Evolutionary conservation across 1,284 basidiomycete genomes (phyloP), one percentile per base, ranked within the genome.

Genomic region (Phellopilus nigrolimitatus): DNA sequence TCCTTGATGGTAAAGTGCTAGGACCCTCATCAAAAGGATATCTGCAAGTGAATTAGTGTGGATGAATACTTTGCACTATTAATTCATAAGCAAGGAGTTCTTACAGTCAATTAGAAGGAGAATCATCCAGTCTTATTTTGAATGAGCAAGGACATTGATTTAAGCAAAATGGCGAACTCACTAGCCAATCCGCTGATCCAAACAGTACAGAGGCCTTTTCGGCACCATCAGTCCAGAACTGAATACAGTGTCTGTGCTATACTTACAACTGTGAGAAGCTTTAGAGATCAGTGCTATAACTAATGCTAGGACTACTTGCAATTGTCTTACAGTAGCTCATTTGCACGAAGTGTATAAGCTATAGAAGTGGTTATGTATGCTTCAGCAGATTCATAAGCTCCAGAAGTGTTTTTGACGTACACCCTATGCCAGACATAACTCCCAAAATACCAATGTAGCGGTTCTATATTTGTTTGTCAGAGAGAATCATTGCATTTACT

Each of bases 21-120:
- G 33, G 12, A 51, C 49, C 7, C 49, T 43, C n/a, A 51, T 43
- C 30, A 45, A 21, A 8, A 51, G 49, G 15, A 51, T 28, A 38
- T 45, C 49, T 51, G 5, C 21, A 13, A 28, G 2, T 38, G 17
- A 15, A 21, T 38, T 4, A 40, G 24, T 1, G 21, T 9, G 19
- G 15, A 19, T 7, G 4, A 4, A 21, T 38, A 22, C 33, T 47
- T 37, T n/a, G n/a, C n/a, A n/a, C n/a, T n/a, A n/a, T n/a, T n/a
- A n/a, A n/a, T n/a, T n/a, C n/a, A 33, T 33, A 33, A 12, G 31
- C 31, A 33, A 33, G 31, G n/a, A n/a, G n/a, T 33, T 7, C 2
- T 3, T 3, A 49, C 47, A 49, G 27, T 49, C 47, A 5, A 49
- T 49, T 9, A 31, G 17, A 15, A 41, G 17, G 13, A 49, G 9